Evolutionary conservation across 2,329 filamentous ascomycete genomes (phyloP).

Genomic region (Penicillium italicum): DNA sequence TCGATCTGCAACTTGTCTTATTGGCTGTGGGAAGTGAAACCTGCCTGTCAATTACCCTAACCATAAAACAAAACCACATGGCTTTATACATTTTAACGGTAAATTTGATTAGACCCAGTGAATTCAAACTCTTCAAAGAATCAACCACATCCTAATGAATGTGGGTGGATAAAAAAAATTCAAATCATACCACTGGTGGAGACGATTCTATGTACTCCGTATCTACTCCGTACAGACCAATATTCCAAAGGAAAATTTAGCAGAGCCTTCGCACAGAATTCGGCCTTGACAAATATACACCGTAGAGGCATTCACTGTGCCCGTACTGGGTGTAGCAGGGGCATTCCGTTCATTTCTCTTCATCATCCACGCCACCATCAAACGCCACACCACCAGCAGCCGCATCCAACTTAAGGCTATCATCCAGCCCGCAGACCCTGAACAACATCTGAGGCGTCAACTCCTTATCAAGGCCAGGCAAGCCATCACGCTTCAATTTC

Average conservation of each 20-base stretch:
- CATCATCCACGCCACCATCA: conserved; percentile 30
- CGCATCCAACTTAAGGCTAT: conserved; percentile 41
- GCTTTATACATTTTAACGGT: neutral
- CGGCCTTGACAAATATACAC: neutral
- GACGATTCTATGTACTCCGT: conserved; percentile 2
- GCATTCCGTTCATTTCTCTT: conserved; percentile 14
- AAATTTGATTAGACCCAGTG: neutral
- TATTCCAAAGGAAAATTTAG: neutral
- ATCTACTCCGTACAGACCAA: conserved; percentile 12
- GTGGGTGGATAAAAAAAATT: neutral
- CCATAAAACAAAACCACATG: neutral
- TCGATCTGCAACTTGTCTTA: conserved; percentile 3
- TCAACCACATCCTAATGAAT: neutral
- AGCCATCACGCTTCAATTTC: conserved; percentile 37
- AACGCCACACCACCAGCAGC: conserved; percentile 39
- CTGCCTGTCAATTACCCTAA: neutral
- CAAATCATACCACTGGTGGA: conserved; percentile 5
- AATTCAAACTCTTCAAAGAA: neutral
- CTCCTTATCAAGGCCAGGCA: conserved; percentile 29
- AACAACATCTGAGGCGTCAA: conserved; percentile 42
- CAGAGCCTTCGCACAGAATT: neutral
- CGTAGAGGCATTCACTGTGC: neutral
- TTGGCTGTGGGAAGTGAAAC: conserved; percentile 7
- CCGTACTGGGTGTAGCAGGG: neutral
- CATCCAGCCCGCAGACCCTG: conserved; percentile 43